Evolutionary conservation across 2,329 filamentous ascomycete species (phyloP), one percentile per base, ranked within the genome.

Genomic region (Aaosphaeria arxii): DNA sequence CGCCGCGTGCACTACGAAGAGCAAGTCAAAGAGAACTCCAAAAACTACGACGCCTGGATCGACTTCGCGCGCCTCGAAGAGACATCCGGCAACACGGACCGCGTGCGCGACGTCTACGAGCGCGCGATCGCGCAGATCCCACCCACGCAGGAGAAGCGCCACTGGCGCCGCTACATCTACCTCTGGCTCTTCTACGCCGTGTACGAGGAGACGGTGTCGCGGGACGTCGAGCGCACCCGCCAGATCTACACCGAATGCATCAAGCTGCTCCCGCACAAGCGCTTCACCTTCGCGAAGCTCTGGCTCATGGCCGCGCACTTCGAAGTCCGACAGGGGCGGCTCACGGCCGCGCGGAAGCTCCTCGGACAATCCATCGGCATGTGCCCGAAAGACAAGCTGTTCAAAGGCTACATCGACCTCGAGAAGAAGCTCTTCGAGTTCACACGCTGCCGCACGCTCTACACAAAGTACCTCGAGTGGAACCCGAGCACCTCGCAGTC

Each of bases 21-120:
- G 58, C 87, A 94, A 64, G 83, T 97, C 56, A 92, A 91, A 63
- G 88, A 95, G 65, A 97, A 96, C 62, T 84, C 91, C 2, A 94
- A 95, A 64, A 96, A 96, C 71, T 99, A 99, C 75, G 94, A 99
- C 64, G 82, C 86, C 9, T 99, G 94, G 94, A 92, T 99, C 59
- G 94, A 97, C 71, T 96, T 92, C 69, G 91, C 91, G 29, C 82
- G 89, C 6, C 75, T 99, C 5, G 94, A 99, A 69, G 94, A 99
- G 71, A 83, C 84, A 0, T 86, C 89, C 1, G 88, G 89, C 6
- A 88, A 96, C 64, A 74, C 82, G 1, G 91, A 95, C 54, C 84
- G 89, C 39, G 86, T 96, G 1, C 84, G 94, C 32, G 94, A 99
- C 57, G 85, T 95, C 11, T 99, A 97, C 71, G 94, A 99, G 72